These are phyloP conservation scores for Septoria petroselini DNA, from an alignment of 2,329 filamentous ascomycete genomes.

Conservation along the genomic window DNA sequence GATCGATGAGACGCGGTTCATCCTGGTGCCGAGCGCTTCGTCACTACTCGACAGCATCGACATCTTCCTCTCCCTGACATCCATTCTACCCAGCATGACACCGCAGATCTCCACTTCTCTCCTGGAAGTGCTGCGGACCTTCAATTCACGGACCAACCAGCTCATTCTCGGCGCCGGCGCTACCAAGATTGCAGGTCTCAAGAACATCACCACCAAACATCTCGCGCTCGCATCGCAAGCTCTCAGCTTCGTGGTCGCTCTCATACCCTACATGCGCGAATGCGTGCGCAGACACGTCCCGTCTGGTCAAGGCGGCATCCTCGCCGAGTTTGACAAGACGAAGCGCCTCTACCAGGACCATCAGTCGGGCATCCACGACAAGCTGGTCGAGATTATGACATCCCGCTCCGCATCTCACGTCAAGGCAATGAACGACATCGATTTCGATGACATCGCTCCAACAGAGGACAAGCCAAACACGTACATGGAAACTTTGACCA, in stretches of 20 bases:
- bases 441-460: conserved; percentile 60
- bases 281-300: conserved; percentile 74
- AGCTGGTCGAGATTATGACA: conserved; percentile 89
- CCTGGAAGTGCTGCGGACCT: conserved; percentile 82
- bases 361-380: conserved; percentile 85
- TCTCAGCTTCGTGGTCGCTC: conserved; percentile 77
- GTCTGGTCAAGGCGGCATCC: conserved; percentile 50
- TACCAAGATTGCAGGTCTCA: conserved; percentile 80
- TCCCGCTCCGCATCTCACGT: conserved; percentile 71
- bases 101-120: conserved; percentile 75
- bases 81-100: conserved; percentile 84
- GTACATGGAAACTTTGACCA: conserved; percentile 84
- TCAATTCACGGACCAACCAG: conserved; percentile 95
- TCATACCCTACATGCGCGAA: conserved; percentile 87
- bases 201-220: conserved; percentile 95
- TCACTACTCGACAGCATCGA: conserved; percentile 78
- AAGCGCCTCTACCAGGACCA: conserved; percentile 82
- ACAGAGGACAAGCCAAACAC: conserved; percentile 47
- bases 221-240: conserved; percentile 88
- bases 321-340: conserved; percentile 85
- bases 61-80: conserved; percentile 76
- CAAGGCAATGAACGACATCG: conserved; percentile 67
- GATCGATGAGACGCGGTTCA: conserved; percentile 80
- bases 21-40: conserved; percentile 79
- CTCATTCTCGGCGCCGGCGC: conserved; percentile 93